Base-by-base conservation (phyloP, 495 filamentous ascomycete species). In the Chaetomium cochliodes region DNA sequence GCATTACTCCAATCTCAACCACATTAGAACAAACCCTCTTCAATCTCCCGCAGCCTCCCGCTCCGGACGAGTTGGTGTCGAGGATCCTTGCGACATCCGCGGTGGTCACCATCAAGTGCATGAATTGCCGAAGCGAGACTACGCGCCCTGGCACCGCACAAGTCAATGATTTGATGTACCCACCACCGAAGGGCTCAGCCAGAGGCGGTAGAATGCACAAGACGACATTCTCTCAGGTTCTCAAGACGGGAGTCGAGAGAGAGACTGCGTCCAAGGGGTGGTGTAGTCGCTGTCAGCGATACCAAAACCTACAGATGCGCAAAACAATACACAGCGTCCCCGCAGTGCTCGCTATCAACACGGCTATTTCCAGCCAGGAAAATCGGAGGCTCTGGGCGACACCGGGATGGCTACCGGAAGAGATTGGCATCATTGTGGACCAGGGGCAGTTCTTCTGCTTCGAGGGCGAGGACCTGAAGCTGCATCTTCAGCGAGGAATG, bases 321-420 rank as follows among this genome's bases (percentile, higher is more conserved):
- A 96, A 93, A 67, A 88, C 87, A 0, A 87, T 97, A 16, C 86
- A 90, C 62, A 84, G 83, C 22, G 84, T 96, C 67, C 92, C 94
- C n/a, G 79, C 82, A 12, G 88, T 97, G 39, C 73, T 98, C 47
- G 85, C 93, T 74, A 82, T 98, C 25, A 96, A 97, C 72, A 85
- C 93, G 5, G 90, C 87, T 6, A 82, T 92, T 23, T 86, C 82
- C 20, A 89, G 79, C 23, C 79, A 84, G 0, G 88, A 94, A 61
- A 87, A 88, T 28, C 86, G 87, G 64, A 86, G 89, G 51, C 77
- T 94, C 23, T 98, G 94, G 96, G 81, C 88, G 8, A 90, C 86
- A 26, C 92, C 90, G 6, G 90, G 88, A 13, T 98, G 93, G 90
- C 80, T 98, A 18, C 94, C 94, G 0, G 89, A 92, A 67, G 91